These are phyloP conservation scores for Trichoderma simmonsii DNA, from an alignment of 2,329 filamentous ascomycete species.

Conservation along the genomic window DNA sequence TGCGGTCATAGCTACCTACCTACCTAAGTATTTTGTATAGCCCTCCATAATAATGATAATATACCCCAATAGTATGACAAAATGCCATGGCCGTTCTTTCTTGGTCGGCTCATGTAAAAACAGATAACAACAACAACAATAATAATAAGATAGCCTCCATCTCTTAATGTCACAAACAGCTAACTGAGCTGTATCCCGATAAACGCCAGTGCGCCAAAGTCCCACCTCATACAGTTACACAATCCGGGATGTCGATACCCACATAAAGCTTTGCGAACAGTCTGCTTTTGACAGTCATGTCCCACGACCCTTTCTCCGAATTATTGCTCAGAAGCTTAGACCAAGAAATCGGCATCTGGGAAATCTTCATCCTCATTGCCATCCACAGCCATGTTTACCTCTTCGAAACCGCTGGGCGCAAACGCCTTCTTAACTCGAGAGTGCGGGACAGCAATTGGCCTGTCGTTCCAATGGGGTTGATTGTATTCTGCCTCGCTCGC, in stretches of 20 bases:
- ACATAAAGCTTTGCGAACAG: not conserved
- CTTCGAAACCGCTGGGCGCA: constrained; percentile 29
- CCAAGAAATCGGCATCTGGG: constrained; percentile 65
- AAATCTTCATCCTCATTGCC: constrained; percentile 49
- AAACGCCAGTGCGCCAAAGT: not conserved
- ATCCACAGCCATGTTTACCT: constrained; percentile 47
- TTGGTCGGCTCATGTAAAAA: not conserved
- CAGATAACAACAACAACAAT: not conserved
- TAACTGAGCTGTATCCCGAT: not conserved
- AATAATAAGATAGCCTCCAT: not conserved
- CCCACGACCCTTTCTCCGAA: too few relatives aligned
- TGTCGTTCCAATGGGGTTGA: constrained; percentile 28
- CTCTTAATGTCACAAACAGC: not conserved
- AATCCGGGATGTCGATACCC: not conserved
- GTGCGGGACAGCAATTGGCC: constrained; percentile 49
- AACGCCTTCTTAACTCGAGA: constrained; percentile 30
- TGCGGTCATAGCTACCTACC: constrained; percentile 2
- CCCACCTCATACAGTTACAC: not conserved
- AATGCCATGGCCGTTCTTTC: not conserved
- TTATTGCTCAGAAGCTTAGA: constrained; percentile 36
- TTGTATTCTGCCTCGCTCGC: not conserved
- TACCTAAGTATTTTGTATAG: not conserved
- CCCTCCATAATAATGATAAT: not conserved
- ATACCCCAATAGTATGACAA: not conserved
- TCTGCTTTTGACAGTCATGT: not conserved